phyloP scores from a whole-genome alignment of 306 rosid species.

The Cercis canadensis region DNA sequence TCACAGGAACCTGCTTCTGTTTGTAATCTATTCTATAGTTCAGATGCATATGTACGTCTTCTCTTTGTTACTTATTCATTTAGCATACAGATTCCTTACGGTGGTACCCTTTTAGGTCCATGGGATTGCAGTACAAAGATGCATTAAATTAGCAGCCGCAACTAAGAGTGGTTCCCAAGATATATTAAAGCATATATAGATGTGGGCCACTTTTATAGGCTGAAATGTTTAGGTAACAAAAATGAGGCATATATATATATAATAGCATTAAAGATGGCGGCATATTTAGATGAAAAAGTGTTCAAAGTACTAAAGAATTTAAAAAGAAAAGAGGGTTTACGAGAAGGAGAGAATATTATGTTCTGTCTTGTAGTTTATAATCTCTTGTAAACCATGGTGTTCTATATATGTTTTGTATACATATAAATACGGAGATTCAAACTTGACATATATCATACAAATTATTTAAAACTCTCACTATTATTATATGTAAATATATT shows the following conservation, averaged over 20 bases:
- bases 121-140: slow-evolving; percentile 26
- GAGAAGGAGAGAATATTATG: slow-evolving; percentile 30
- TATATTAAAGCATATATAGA: slow-evolving; percentile 48
- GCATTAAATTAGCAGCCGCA: slow-evolving; percentile 42
- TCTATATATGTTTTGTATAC: too few species aligned
- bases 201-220: slow-evolving; percentile 50
- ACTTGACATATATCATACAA: too few species aligned
- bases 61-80: slow-evolving; percentile 13
- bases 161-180: slow-evolving; percentile 47
- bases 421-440: too few species aligned
- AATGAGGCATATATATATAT: slow-evolving; percentile 25
- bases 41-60: slow-evolving; percentile 22
- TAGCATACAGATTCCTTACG: slow-evolving; percentile 34
- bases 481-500: too few species aligned
- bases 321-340: slow-evolving; percentile 27
- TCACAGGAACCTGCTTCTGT: slow-evolving; percentile 59
- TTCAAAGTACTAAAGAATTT: slow-evolving; percentile 35
- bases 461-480: too few species aligned
- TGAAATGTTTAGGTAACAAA: slow-evolving; percentile 36
- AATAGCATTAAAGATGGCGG: slow-evolving; percentile 38
- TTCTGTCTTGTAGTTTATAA: slow-evolving; percentile 3
- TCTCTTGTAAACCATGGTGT: too few species aligned
- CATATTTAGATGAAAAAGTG: slow-evolving; percentile 40
- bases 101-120: slow-evolving; percentile 35
- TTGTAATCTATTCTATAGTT: slow-evolving; percentile 38